A percentile compares a stretch with the other conserved stretches of the same genome.
phyloP scores from a whole-genome alignment of 805 yeast species.

The Starmerella stigmatis region DNA sequence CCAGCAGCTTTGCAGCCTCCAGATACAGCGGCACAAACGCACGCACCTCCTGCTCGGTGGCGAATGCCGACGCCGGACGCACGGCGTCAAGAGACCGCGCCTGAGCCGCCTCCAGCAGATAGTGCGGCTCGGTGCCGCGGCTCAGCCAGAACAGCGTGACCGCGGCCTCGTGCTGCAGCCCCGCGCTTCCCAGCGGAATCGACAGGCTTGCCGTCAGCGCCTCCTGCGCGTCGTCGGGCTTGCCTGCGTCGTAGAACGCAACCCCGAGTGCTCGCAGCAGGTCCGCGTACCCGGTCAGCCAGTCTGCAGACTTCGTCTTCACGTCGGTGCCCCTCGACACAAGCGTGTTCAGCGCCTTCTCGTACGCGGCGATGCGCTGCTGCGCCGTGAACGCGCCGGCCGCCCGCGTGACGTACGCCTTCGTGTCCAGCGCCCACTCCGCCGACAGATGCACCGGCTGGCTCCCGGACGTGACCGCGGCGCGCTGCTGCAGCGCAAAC shows the following conservation, averaged over 20 bases:
- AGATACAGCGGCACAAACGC: conserved; percentile 16
- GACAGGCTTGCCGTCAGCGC: conserved; percentile 26
- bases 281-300: conserved; percentile 32
- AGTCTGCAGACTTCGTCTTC: conserved; percentile 21
- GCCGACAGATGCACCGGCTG: conserved; percentile 14
- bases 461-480: conserved; percentile 2
- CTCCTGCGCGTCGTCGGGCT: conserved; percentile 23
- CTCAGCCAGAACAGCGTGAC: conserved; percentile 21
- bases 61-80: background rate
- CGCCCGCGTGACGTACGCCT: conserved; percentile 17
- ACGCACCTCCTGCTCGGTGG: conserved; percentile 1
- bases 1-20: conserved; percentile 23
- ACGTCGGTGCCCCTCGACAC: conserved; percentile 21
- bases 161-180: conserved; percentile 23
- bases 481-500: conserved; percentile 18
- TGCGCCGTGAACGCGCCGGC: conserved; percentile 8
- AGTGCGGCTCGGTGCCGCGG: background rate
- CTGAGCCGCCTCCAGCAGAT: conserved; percentile 1
- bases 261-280: conserved; percentile 27
- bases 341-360: conserved; percentile 24
- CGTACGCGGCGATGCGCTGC: conserved; percentile 16
- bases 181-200: conserved; percentile 26
- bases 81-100: conserved; percentile 9
- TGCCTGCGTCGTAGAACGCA: conserved; percentile 15
- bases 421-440: conserved; percentile 23